Base-by-base conservation (phyloP, 1,284 basidiomycete species). In the Wallemia mellicola region DNA sequence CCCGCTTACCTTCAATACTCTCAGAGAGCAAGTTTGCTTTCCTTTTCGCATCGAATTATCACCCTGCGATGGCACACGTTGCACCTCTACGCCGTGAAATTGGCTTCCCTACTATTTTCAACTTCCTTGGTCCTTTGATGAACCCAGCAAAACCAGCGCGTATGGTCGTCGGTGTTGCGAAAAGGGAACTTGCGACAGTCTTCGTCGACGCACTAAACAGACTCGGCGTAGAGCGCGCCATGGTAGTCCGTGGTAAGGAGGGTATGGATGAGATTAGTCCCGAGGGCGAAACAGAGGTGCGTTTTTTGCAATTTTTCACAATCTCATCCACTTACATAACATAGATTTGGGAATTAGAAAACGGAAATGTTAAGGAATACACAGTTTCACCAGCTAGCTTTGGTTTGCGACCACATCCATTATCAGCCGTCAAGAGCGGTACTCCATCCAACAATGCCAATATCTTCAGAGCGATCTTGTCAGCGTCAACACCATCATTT, bases 101-200 rank as follows among this genome's bases (percentile, higher is more conserved):
- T 59, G 88, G 89, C 61, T 95, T 95, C 74, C 84, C 91, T 26
- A 96, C 92, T 1, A 81, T 98, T 73, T 96, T 96, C 78, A 98
- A 98, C 72, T 74, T 94, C 61, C 76, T 96, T 48, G 92, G 94
- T 0, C 92, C 92, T 0, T 76, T 96, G 54, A 83, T 95, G 71
- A 96, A 95, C 71, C 94, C 92, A 0, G 83, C 86, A 0, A 73
- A 74, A 22, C 92, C 92, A 0, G 74, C 75, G 26, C 79, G 86
- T 24, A 83, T 95, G 80, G 78, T 98, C 15, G 76, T 96, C 27
- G 92, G 92, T 59, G 84, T 98, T 24, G 84, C 89, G 15, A 82
- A 82, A 62, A 78, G 75, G 59, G 80, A 82, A 63, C 77, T 98
- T n/a, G 92, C 91, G 0, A 69, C 74, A 5, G 80, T 84, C 0